phyloP scores from a whole-genome alignment of 352 stramenopile genomes.

The Globisporangium viniferum region DNA sequence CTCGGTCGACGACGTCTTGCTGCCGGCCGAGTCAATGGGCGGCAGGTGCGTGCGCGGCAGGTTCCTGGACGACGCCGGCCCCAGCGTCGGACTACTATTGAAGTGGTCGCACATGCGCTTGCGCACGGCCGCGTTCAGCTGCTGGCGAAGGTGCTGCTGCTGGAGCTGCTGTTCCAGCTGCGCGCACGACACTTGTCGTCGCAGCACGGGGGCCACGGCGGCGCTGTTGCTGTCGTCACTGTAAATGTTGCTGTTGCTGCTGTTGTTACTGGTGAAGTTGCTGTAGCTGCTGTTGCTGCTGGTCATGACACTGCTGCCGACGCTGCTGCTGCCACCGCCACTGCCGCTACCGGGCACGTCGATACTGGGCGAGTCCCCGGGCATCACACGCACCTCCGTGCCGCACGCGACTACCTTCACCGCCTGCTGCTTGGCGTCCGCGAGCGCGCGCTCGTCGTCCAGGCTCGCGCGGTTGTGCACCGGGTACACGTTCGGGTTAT shows the following conservation, averaged over 20 bases:
- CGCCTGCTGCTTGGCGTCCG: constrained; percentile 27
- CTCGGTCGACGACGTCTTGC: constrained; percentile 22
- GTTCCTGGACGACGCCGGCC: background rate
- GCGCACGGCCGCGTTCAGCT: constrained; percentile 7
- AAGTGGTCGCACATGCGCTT: constrained; percentile 22
- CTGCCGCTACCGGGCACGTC: constrained; percentile 11
- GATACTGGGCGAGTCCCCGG: constrained; percentile 11
- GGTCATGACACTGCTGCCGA: background rate
- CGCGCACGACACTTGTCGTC: background rate
- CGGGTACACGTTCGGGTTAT: constrained; percentile 45
- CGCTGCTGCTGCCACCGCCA: background rate
- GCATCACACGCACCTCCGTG: constrained; percentile 16
- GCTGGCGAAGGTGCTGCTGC: background rate
- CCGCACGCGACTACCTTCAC: background rate
- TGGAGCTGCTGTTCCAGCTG: constrained; percentile 3
- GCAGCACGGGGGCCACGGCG: background rate
- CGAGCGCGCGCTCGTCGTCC: constrained; percentile 22
- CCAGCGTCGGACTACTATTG: constrained; percentile 4
- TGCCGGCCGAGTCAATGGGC: constrained; percentile 17
- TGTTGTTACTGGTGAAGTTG: background rate
- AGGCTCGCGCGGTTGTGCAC: constrained; percentile 19
- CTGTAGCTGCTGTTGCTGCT: constrained; percentile 1
- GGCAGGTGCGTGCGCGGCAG: constrained; percentile 17
- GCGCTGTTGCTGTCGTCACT: background rate
- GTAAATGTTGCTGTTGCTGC: background rate